Conservation (phyloP, 1,284 basidiomycete species). For the Xanthoconium separans region DNA sequence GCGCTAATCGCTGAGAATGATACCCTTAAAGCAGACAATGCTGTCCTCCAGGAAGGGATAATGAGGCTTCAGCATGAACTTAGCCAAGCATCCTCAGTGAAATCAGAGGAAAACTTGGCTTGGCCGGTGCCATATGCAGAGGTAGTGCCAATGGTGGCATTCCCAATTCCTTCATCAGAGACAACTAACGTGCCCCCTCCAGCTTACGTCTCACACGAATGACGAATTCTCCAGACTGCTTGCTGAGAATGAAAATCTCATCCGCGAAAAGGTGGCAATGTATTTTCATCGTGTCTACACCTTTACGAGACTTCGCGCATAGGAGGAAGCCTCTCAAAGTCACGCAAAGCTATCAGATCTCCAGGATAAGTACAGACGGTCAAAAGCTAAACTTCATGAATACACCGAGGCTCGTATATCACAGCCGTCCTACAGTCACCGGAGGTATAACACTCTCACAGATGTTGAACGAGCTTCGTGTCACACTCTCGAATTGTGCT, state of each 20-base stretch:
- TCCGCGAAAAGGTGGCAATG: constrained; percentile 15
- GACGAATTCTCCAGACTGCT: constrained; percentile 13
- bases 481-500: constrained; percentile 12
- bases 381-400: constrained; percentile 18
- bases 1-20: constrained; percentile 17
- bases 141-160: neutral
- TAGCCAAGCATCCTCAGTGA: constrained; percentile 14
- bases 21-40: constrained; percentile 22
- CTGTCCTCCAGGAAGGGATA: constrained; percentile 14
- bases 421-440: neutral
- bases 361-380: constrained; percentile 24
- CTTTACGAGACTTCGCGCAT: constrained; percentile 1
- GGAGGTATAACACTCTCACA: constrained; percentile 10
- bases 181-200: constrained; percentile 3
- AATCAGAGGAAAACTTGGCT: constrained; percentile 14
- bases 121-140: constrained; percentile 3
- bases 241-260: constrained; percentile 18
- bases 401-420: constrained; percentile 20
- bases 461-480: constrained; percentile 20
- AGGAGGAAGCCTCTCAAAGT: constrained; percentile 15
- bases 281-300: neutral
- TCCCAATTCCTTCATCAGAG: neutral
- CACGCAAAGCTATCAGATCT: constrained; percentile 13
- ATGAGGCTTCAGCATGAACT: constrained; percentile 13
- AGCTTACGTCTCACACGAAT: constrained; percentile 11